phyloP scores from a whole-genome alignment of 106 monocot genomes.

The Phalaenopsis aphrodite region DNA sequence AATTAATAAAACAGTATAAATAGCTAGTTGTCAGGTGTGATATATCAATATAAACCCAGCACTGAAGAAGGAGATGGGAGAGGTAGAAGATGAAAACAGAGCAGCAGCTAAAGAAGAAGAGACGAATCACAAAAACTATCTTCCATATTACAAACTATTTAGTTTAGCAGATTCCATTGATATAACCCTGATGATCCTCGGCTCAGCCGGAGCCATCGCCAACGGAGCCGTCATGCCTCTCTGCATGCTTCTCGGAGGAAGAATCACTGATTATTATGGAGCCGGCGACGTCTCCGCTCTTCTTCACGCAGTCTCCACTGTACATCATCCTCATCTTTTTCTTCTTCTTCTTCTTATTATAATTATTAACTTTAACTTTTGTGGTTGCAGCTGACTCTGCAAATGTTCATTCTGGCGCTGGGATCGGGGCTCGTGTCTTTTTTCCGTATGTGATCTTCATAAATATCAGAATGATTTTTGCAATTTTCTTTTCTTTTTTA shows the following conservation, averaged over 20 bases:
- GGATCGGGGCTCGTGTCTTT: conserved; percentile 46
- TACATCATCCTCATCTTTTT: background rate
- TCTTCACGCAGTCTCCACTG: conserved; percentile 3
- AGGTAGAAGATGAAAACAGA: background rate
- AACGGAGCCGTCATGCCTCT: conserved; percentile 5
- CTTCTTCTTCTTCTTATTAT: background rate
- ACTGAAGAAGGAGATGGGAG: background rate
- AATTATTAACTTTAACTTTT: background rate
- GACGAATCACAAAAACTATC: background rate
- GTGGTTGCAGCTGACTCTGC: background rate
- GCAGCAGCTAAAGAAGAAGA: background rate
- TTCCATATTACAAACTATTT: conserved; percentile 14
- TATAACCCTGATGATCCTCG: conserved; percentile 3
- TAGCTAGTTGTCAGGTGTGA: too few species aligned
- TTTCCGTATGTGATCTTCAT: conserved; percentile 27
- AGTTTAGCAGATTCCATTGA: conserved; percentile 12
- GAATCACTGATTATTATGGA: conserved; percentile 1
- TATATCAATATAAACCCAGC: too few species aligned
- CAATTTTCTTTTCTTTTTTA: background rate
- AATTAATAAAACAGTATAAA: too few species aligned
- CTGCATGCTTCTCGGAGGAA: background rate
- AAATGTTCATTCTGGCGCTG: conserved; percentile 26
- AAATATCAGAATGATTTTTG: background rate
- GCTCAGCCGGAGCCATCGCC: conserved; percentile 2
- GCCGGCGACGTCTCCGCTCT: background rate